phyloP scores from a whole-genome alignment of 768 basidiomycete species.

The Pisolithus albus region DNA sequence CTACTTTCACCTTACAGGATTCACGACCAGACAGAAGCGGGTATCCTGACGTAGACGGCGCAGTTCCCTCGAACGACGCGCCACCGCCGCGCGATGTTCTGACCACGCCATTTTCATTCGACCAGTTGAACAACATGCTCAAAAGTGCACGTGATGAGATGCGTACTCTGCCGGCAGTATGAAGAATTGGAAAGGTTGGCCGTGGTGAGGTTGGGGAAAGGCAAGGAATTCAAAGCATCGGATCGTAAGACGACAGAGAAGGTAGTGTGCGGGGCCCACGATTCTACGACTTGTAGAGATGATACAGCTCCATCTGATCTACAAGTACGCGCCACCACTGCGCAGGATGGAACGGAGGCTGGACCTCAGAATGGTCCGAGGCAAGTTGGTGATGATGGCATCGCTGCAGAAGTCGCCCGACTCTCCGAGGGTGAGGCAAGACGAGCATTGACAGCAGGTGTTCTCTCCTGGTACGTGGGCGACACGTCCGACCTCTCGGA shows the following conservation, averaged over 20 bases:
- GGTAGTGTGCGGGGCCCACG: no score
- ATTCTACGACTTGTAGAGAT: no score
- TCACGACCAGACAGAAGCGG: background rate
- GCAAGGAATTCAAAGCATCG: background rate
- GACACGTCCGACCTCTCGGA: background rate
- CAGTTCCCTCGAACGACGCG: no score
- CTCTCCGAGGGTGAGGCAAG: constrained; percentile 22
- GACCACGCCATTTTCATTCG: constrained; percentile 15
- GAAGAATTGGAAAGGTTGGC: constrained; percentile 17
- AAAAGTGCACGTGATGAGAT: constrained; percentile 20
- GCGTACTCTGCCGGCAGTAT: constrained; percentile 17
- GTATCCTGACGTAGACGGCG: background rate
- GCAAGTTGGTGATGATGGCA: background rate
- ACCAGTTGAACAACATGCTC: constrained; percentile 20
- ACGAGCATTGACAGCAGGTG: constrained; percentile 15
- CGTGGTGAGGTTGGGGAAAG: constrained; percentile 6
- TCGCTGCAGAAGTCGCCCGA: constrained; percentile 9
- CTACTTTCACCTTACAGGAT: background rate
- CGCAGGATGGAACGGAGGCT: background rate
- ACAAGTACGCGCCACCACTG: background rate
- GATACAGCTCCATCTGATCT: background rate
- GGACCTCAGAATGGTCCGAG: background rate
- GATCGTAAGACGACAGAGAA: background rate
- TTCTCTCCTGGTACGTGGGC: background rate
- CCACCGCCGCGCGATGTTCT: background rate